Base-by-base conservation (phyloP, 345 rosid species). In the Turritis glabra region DNA sequence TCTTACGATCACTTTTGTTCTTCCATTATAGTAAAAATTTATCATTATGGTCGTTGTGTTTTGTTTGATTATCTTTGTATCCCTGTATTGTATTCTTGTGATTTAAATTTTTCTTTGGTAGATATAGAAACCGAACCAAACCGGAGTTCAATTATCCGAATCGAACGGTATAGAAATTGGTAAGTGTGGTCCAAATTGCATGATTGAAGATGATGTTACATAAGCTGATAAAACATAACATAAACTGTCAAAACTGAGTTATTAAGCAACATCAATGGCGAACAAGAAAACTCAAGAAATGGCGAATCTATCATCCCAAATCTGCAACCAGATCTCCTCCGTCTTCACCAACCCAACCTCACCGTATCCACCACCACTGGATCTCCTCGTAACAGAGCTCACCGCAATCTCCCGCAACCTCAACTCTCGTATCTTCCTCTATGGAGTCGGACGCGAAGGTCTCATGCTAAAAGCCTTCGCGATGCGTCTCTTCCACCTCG, bases 381-480 rank as follows among this genome's bases (percentile, higher is more conserved):
- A 87, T 37, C 55, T 86, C 61, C 78, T 91, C 59, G 83, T 87
- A 46, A 58, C 80, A 15, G 86, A 82, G 37, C 72, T 94, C 59
- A 15, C 89, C 47, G 48, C 82, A 76, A 40, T 77, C 18, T 90
- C 88, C 6, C 52, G 74, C 73, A 81, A 78, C 51, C 30, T 22
- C 26, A 80, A 73, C 17, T 86, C 88, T 50, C 70, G 83, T 1
- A 67, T 88, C 52, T 88, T 91, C 86, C 91, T 91, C 74, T 89
- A 91, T 69, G 96, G 96, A 2, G 97, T 89, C 0, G 97, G 97
- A 6, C 86, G 96, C 10, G 97, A 89, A 67, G 96, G 97, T 1
- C 90, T 91, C 8, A 91, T 88, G 98, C 85, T 91, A 18, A 91
- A 84, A 68, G 95, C 87, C 67, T 83, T 94, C 0, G 88, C 96